Conservation (phyloP, 73 alveolate genomes). For the Blepharisma stoltei region DNA sequence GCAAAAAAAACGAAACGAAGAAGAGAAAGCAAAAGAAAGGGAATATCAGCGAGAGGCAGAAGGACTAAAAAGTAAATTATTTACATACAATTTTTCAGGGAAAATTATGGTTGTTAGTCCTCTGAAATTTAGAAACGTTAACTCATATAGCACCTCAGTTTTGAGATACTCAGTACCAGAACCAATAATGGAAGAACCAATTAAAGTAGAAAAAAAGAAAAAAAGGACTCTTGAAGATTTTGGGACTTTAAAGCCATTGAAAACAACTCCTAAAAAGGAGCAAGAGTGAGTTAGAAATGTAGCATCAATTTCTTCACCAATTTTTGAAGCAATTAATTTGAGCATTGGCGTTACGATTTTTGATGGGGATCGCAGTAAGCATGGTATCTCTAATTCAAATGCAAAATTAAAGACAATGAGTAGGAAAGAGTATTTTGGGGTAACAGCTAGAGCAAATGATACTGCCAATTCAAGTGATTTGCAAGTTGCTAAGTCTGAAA, state of each 20-base stretch:
- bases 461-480: not conserved
- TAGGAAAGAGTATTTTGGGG: not conserved
- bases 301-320: not conserved
- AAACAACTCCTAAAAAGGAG: conserved; percentile 4
- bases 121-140: not conserved
- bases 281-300: conserved; percentile 19
- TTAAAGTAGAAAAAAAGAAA: not conserved
- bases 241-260: not conserved
- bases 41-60: conserved; percentile 6
- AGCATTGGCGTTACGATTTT: not conserved
- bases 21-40: conserved; percentile 7
- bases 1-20: not conserved
- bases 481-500: not conserved
- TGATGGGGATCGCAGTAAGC: conserved; percentile 4
- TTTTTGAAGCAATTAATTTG: conserved; percentile 4
- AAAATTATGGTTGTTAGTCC: conserved; percentile 3
- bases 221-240: not conserved
- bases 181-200: conserved; percentile 7
- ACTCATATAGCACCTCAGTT: not conserved
- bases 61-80: not conserved
- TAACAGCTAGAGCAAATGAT: not conserved
- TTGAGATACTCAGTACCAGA: not conserved
- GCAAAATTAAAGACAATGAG: not conserved
- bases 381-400: not conserved
- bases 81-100: conserved; percentile 9